Conservation (phyloP, 116 monocot species). For the Trichopus zeylanicus region DNA sequence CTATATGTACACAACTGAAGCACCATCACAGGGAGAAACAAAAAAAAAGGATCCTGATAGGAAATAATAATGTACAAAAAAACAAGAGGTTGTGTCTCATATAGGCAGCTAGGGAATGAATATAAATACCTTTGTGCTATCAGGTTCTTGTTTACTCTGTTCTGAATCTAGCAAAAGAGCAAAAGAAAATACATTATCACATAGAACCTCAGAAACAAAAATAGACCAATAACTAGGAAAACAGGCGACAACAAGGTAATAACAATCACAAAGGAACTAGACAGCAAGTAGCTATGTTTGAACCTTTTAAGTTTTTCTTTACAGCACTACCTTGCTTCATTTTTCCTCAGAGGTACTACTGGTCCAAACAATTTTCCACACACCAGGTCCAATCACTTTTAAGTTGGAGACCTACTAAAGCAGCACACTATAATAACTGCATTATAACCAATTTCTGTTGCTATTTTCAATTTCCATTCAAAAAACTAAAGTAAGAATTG, state of each 20-base stretch:
- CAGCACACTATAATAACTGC: not conserved
- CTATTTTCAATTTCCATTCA: not conserved
- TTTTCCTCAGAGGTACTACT: too few species aligned
- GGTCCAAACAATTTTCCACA: too few species aligned
- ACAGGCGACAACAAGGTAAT: too few species aligned
- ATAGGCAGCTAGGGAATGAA: not conserved
- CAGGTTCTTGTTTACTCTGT: not conserved
- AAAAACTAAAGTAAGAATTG: not conserved
- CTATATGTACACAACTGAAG: too few species aligned
- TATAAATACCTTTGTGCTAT: not conserved
- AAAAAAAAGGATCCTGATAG: too few species aligned
- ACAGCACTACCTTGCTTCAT: too few species aligned
- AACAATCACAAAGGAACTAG: too few species aligned
- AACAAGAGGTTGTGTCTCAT: not conserved
- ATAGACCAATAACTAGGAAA: not conserved
- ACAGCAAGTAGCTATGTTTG: too few species aligned
- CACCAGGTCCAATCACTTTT: too few species aligned
- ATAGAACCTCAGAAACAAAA: not conserved
- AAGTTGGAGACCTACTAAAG: too few species aligned
- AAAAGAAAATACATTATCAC: not conserved
- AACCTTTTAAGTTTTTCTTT: not conserved
- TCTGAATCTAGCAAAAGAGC: not conserved
- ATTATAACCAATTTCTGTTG: not conserved
- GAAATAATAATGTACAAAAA: not conserved
- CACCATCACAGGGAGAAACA: too few species aligned